These are phyloP conservation scores for Naganishia vaughanmartiniae DNA, from an alignment of 768 basidiomycete genomes.

Conservation along the genomic window DNA sequence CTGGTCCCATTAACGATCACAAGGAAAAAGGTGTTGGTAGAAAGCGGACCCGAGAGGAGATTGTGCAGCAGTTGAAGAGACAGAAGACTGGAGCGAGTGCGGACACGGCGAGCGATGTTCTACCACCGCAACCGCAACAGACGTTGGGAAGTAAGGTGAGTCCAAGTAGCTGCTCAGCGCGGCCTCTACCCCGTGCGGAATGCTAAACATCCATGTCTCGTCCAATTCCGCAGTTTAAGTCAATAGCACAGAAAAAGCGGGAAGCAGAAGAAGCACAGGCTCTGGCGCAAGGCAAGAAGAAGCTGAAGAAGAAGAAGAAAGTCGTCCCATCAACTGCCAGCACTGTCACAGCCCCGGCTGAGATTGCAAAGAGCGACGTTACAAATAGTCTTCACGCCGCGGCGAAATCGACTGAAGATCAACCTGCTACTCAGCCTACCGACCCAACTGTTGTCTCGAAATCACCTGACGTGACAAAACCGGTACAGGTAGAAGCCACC, in stretches of 20 bases:
- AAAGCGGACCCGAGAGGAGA: constrained; percentile 76
- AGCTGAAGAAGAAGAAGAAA: constrained; percentile 44
- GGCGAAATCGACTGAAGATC: neutral
- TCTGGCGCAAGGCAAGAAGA: constrained; percentile 39
- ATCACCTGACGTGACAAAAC: neutral
- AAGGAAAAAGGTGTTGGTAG: constrained; percentile 41
- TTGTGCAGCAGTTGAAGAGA: constrained; percentile 67
- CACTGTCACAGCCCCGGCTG: neutral
- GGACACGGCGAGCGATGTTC: constrained; percentile 45
- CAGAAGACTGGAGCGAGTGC: constrained; percentile 55
- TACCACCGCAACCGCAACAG: constrained; percentile 22
- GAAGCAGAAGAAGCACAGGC: constrained; percentile 34
- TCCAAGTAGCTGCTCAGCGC: neutral
- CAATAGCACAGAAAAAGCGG: constrained; percentile 43
- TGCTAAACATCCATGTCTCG: neutral
- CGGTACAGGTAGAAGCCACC: neutral
- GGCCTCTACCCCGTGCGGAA: neutral
- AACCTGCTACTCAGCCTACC: neutral
- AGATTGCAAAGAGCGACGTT: neutral
- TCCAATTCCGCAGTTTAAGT: constrained; percentile 42
- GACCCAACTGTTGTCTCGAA: neutral
- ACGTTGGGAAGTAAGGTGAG: constrained; percentile 45
- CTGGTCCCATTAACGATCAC: constrained; percentile 9
- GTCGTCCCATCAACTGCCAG: constrained; percentile 21
- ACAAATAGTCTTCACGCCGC: neutral